These are phyloP conservation scores for Yamadazyma atlantica DNA, from an alignment of 1,139 yeast species.

Conservation along the genomic window DNA sequence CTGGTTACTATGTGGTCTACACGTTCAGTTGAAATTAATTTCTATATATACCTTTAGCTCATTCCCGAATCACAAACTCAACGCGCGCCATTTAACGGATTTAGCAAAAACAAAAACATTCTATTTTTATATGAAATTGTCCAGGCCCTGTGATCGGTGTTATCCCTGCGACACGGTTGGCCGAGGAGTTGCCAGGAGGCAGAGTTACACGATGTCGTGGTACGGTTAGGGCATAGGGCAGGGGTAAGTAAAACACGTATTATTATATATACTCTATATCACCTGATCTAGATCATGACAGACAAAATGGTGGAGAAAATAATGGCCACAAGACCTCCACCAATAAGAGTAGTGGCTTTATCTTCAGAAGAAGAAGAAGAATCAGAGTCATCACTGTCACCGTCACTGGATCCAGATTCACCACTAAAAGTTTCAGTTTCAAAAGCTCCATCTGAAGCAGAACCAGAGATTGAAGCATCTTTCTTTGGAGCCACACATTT, in stretches of 20 bases:
- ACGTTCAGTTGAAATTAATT: too few relatives aligned
- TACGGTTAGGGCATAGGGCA: too few relatives aligned
- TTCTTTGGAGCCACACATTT: conserved; percentile 39
- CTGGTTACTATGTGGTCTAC: too few relatives aligned
- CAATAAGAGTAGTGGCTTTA: conserved; percentile 11
- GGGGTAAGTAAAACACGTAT: not conserved
- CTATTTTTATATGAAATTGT: not conserved
- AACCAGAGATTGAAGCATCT: conserved; percentile 18
- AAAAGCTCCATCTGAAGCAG: conserved; percentile 15
- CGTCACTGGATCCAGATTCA: conserved; percentile 9
- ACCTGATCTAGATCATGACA: conserved; percentile 8
- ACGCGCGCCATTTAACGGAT: conserved; percentile 19
- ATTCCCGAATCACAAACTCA: not conserved
- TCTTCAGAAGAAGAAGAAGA: conserved; percentile 13
- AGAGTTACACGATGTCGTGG: too few relatives aligned
- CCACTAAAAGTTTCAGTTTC: conserved; percentile 19
- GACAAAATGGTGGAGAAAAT: conserved; percentile 11
- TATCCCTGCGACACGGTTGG: not conserved
- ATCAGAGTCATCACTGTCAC: conserved; percentile 3
- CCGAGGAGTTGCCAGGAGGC: not conserved
- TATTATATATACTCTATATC: not conserved
- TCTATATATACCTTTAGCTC: not conserved
- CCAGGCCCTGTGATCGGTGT: not conserved
- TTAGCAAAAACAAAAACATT: conserved; percentile 12
- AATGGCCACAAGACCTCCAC: conserved; percentile 14